Base-by-base conservation (phyloP, 495 filamentous ascomycete species). In the Annulohypoxylon moriforme region DNA sequence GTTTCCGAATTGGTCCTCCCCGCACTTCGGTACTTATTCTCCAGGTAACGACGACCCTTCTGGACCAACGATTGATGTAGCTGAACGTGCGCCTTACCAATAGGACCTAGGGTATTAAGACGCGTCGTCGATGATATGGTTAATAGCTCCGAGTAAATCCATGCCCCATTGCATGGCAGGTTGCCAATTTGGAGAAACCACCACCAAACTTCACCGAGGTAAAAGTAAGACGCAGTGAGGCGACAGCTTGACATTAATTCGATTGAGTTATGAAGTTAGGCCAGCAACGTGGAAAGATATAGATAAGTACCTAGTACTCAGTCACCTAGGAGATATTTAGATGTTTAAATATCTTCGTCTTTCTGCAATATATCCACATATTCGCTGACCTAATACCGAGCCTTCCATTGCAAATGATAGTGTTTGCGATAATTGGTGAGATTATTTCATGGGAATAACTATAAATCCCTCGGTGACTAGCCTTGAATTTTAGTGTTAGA, bases 1-100 rank as follows among this genome's bases (percentile, higher is more conserved):
- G 55, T 34, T 42, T 60, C 60, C 65, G 18, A n/a, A 66, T 69
- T 66, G 60, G 67, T 31, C 20, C 67, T 71, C 72, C 75, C 75
- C 75, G 72, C 72, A 77, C 64, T 67, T 77, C 75, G 72, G 75
- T 77, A 77, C 52, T 77, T 75, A 33, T 29, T 63, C 29, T 55
- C 55, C 29, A 38, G 58, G 61, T 33, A 24, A 64, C 16, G 50
- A 64, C 3, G 11, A 16, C 20, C 50, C 20, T 52, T 62, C 46
- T 68, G 50, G 60, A 57, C 52, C 29, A 25, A 10, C 1, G 27
- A 20, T 16, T 62, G 11, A 56, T 20, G 16, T 18, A 20, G 38
- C 18, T 63, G 40, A 31, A 22, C 16, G 25, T 6, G 24, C 33
- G n/a, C 31, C 49, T 11, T 50, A 5, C 49, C 31, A 16, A 50